Conservation (phyloP, 2,329 filamentous ascomycete genomes). For the Alternaria tenuissima region DNA sequence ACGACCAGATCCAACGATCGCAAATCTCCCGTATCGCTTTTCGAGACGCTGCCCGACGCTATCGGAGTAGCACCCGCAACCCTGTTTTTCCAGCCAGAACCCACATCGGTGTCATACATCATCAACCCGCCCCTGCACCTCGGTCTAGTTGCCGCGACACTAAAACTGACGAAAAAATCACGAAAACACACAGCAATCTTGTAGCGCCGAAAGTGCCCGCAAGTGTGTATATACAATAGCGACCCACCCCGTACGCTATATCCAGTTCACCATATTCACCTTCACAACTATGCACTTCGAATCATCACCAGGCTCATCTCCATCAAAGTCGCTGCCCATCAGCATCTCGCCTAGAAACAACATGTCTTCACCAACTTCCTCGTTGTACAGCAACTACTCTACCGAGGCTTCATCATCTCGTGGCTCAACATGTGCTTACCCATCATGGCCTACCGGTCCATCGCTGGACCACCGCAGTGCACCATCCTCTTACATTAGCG, state of each 20-base stretch:
- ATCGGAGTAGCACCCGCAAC: conserved; percentile 28
- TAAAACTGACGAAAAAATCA: conserved; percentile 20
- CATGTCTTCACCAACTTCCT: conserved; percentile 48
- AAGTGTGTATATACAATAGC: conserved; percentile 36
- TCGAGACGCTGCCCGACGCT: conserved; percentile 22
- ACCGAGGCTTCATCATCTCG: conserved; percentile 37
- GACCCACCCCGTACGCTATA: conserved; percentile 36
- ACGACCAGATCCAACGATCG: conserved; percentile 14
- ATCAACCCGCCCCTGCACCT: conserved; percentile 33
- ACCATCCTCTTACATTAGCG: conserved; percentile 53
- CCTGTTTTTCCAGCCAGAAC: conserved; percentile 21
- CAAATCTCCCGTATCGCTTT: conserved; percentile 12
- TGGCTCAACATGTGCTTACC: conserved; percentile 51
- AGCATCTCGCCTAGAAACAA: conserved; percentile 45
- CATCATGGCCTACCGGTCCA: conserved; percentile 51
- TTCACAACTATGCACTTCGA: conserved; percentile 47
- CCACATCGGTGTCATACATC: conserved; percentile 39
- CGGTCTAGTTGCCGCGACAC: conserved; percentile 40
- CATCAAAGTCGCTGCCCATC: conserved; percentile 51
- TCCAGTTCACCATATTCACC: background rate
- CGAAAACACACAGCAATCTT: conserved; percentile 17
- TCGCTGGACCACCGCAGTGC: conserved; percentile 48
- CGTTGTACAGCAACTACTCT: conserved; percentile 49
- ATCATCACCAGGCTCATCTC: conserved; percentile 46
- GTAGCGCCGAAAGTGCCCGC: conserved; percentile 36